Base-by-base conservation (phyloP, 1,139 yeast species). In the Pichia sp. region DNA sequence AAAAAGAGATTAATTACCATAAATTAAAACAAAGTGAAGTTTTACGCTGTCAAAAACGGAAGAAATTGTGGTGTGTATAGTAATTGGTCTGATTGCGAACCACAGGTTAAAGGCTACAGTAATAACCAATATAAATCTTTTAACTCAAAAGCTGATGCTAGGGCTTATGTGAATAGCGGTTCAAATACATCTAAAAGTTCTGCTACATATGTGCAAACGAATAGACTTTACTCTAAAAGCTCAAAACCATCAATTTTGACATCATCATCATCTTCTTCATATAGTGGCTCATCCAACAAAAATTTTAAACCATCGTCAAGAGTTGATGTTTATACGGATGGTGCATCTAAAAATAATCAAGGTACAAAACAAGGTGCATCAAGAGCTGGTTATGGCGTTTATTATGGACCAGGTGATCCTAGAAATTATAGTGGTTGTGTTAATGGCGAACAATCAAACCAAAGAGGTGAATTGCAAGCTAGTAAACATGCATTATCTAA, bases 401-500 rank as follows among this genome's bases (percentile, higher is more conserved):
- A 67, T 59, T 87, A 74, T 59, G 90, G 87, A 0, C 63, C 57
- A 0, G 60, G 61, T 23, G 85, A 82, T 57, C 49, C 67, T 3
- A 66, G 82, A 37, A 52, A 52, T 31, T 29, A 40, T 25, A 45
- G 50, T 7, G 51, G 69, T 79, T 1, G 75, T 68, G 27, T 77
- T 80, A 67, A 65, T 1, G 73, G 66, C 2, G 63, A 63, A 6
- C 86, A 81, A 35, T 87, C 96, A 0, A 90, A 87, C 57, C 90
- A 85, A 55, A 67, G 89, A 38, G 95, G 95, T 2, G 97, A 90
- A 62, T 69, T 89, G 23, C 60, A 67, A 22, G 97, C 94, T 0
- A 69, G 85, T 25, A 60, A 65, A 6, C 70, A 70, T 39, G 94
- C 94, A 0, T 60, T 83, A 43, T 58, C 61, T 8, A 55, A 59